Evolutionary conservation across 805 yeast genomes (phyloP), one percentile per base, ranked within the genome.

Genomic region (Metschnikowia vanudenii): DNA sequence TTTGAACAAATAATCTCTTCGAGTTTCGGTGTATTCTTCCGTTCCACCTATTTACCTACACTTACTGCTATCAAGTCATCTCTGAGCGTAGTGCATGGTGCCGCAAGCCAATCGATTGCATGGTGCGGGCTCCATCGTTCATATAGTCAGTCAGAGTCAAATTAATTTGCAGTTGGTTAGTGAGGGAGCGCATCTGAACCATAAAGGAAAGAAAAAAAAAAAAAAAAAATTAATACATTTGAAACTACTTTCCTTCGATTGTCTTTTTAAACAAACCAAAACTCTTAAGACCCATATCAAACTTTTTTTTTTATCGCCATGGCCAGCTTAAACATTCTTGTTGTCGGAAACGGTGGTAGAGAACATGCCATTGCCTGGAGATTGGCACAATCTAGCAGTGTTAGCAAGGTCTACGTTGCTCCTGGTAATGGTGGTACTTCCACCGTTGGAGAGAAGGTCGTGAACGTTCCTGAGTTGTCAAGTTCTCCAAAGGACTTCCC

Each of bases 321-420:
- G 58, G 20, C 58, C 37, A 43, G 47, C 41, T 47, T 54, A 37
- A 53, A 51, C 49, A 43, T 94, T 56, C 81, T 94, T 51, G 84
- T 94, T 54, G 79, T 94, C 57, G 99, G 99, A 61, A 89, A 87
- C 71, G 99, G 99, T 65, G 99, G 99, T 57, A 90, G 99, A 75
- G 99, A 94, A 70, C 97, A 94, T 66, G 98, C 98, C 44, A 77
- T 94, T 51, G 87, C 88, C 13, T 91, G 97, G 97, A 88, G 85
- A 62, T 77, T 94, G 53, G 71, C 85, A 26, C 92, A 90, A 68
- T 88, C 97, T 30, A 69, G 80, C 32, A 67, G 78, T 37, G 96
- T 90, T 30, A 69, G 71, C 50, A 76, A 79, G 49, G 84, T 95
- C 56, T 95, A 64, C 60, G 96, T 92, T 46, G 96, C 98, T 22